Evolutionary conservation across 495 filamentous ascomycete genomes (phyloP).

Genomic region (Xylaria sp.): DNA sequence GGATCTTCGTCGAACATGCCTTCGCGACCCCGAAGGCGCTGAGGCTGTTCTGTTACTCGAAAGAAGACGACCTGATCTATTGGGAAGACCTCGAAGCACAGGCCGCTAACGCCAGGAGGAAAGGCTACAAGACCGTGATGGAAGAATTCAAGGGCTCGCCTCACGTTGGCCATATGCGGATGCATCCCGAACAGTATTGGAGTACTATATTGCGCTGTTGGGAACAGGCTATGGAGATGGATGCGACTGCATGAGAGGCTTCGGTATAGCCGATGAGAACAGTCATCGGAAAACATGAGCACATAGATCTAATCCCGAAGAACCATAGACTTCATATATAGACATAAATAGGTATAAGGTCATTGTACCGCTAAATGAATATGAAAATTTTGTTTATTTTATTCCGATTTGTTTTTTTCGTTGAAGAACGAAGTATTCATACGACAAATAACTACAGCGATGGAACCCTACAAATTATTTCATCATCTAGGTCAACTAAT

Average conservation of each 20-base stretch:
- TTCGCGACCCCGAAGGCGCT: conserved; percentile 39
- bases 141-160: conserved; percentile 60
- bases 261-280: not conserved
- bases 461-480: no score
- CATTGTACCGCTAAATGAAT: not conserved
- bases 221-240: conserved; percentile 38
- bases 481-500: not conserved
- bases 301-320: not conserved
- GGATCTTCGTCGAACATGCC: conserved; percentile 44
- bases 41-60: conserved; percentile 60
- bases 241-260: conserved; percentile 3
- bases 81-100: conserved; percentile 61
- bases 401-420: no score
- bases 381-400: no score
- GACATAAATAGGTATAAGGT: not conserved
- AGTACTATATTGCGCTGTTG: conserved; percentile 51
- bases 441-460: no score
- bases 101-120: conserved; percentile 49
- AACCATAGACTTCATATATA: not conserved
- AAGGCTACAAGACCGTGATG: conserved; percentile 50
- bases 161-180: conserved; percentile 63
- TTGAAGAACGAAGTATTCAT: no score
- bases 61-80: conserved; percentile 61
- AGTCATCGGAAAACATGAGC: not conserved
- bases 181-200: conserved; percentile 63